A percentile compares a stretch with the other conserved stretches of the same genome.
Conservation (phyloP, 192 early-diverging fungal genomes). For the Dissophora globulifera region DNA sequence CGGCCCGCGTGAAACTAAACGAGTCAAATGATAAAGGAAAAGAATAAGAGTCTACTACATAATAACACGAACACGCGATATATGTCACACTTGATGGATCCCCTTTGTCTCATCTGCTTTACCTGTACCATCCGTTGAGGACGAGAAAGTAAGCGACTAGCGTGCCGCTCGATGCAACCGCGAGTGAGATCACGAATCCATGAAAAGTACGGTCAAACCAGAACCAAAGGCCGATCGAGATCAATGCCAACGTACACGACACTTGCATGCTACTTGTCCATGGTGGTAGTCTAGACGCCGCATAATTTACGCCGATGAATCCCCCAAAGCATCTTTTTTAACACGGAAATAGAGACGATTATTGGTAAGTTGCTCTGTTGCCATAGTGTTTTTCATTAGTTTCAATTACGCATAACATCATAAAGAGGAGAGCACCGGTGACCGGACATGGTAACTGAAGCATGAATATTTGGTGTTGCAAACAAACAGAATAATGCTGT, state of each 20-base stretch:
- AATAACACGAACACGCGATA: too few relatives aligned
- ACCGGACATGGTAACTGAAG: too few relatives aligned
- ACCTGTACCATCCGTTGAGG: constrained; percentile 72
- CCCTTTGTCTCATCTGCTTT: neutral
- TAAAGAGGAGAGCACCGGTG: too few relatives aligned
- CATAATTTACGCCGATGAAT: constrained; percentile 72
- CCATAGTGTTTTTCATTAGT: too few relatives aligned
- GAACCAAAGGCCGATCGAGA: constrained; percentile 74
- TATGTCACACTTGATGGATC: neutral
- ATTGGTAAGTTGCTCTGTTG: too few relatives aligned
- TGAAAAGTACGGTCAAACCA: constrained; percentile 76
- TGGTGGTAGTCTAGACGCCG: constrained; percentile 69
- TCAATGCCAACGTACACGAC: constrained; percentile 65
- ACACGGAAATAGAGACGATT: neutral
- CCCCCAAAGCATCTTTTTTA: constrained; percentile 55
- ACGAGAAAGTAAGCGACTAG: constrained; percentile 68
- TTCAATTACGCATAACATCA: too few relatives aligned
- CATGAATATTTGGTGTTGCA: too few relatives aligned
- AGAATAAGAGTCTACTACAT: neutral
- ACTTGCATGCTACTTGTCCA: constrained; percentile 71
- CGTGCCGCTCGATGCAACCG: constrained; percentile 68
- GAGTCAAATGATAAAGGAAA: neutral
- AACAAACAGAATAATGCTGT: too few relatives aligned
- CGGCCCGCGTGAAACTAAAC: constrained; percentile 70
- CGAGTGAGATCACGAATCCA: constrained; percentile 67